Percentiles rank a stretch among this genome's conserved stretches.
Evolutionary conservation across 192 early-diverging fungal genomes (phyloP).

Genomic region (Coemansia sp.): DNA sequence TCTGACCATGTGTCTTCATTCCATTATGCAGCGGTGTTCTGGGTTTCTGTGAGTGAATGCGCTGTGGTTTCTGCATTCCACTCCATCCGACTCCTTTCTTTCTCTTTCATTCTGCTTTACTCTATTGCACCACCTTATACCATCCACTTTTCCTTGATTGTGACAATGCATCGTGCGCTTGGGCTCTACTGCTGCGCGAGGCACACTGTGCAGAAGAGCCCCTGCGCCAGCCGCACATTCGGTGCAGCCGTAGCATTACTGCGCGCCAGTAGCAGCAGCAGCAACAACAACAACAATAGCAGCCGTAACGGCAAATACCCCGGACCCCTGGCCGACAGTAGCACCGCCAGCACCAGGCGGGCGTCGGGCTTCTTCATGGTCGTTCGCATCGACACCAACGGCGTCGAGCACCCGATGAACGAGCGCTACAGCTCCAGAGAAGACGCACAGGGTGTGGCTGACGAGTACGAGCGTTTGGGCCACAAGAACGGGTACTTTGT

Average conservation of each 20-base stretch:
- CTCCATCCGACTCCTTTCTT: too few relatives aligned
- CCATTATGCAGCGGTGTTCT: neutral
- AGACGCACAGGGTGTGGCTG: constrained; percentile 18
- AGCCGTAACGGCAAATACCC: neutral
- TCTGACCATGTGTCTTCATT: neutral
- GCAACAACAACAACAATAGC: neutral
- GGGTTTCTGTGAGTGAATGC: too few relatives aligned
- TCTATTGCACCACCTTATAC: too few relatives aligned
- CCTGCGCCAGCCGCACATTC: neutral
- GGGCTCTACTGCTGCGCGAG: neutral
- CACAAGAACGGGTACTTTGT: constrained; percentile 47
- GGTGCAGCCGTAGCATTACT: neutral
- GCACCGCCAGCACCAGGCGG: constrained; percentile 1
- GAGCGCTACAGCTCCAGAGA: constrained; percentile 8
- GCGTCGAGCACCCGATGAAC: constrained; percentile 27
- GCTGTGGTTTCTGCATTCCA: too few relatives aligned
- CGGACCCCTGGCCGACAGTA: constrained; percentile 6
- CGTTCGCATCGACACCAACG: constrained; percentile 38
- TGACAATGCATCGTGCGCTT: too few relatives aligned
- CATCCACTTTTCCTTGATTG: too few relatives aligned
- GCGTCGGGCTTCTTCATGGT: constrained; percentile 2
- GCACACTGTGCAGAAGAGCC: neutral
- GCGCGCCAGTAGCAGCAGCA: neutral
- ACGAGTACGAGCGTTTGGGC: constrained; percentile 24
- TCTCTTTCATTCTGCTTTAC: too few relatives aligned